Percentiles rank a stretch among this genome's conserved stretches.
Evolutionary conservation across 2,329 filamentous ascomycete species (phyloP).

Genomic region (Monosporascus sp.): DNA sequence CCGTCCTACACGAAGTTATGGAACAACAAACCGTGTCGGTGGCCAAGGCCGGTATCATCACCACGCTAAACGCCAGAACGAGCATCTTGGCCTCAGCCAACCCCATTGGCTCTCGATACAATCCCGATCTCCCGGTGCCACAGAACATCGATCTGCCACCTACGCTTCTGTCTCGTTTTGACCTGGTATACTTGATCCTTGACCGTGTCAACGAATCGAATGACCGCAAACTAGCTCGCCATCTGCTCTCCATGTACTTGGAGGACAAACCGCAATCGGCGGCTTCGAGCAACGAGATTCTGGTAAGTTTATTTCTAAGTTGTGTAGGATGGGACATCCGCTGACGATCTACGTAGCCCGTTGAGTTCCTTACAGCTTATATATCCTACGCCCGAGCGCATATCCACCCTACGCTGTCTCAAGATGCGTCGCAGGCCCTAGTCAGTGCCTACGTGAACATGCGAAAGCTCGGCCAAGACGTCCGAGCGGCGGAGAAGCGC

Average conservation of each 20-base stretch:
- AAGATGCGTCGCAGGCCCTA: conserved; percentile 75
- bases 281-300: conserved; percentile 65
- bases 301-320: conserved; percentile 51
- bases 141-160: conserved; percentile 98
- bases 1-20: conserved; percentile 83
- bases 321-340: not conserved
- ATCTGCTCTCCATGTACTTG: conserved; percentile 92
- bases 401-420: conserved; percentile 76
- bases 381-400: conserved; percentile 92
- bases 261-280: conserved; percentile 91
- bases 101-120: conserved; percentile 96
- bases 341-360: conserved; percentile 51
- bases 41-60: conserved; percentile 90
- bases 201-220: conserved; percentile 88
- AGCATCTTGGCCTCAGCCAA: conserved; percentile 96
- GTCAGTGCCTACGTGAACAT: conserved; percentile 88
- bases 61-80: conserved; percentile 90
- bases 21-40: conserved; percentile 83
- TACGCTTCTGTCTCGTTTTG: conserved; percentile 90
- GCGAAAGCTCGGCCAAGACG: conserved; percentile 85
- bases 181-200: conserved; percentile 92
- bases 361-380: conserved; percentile 94
- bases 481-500: conserved; percentile 83
- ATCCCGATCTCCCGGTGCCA: conserved; percentile 88
- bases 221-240: conserved; percentile 83